A percentile compares a stretch with the other conserved stretches of the same genome.
Conservation (phyloP, 345 rosid genomes). For the Mercurialis annua region DNA sequence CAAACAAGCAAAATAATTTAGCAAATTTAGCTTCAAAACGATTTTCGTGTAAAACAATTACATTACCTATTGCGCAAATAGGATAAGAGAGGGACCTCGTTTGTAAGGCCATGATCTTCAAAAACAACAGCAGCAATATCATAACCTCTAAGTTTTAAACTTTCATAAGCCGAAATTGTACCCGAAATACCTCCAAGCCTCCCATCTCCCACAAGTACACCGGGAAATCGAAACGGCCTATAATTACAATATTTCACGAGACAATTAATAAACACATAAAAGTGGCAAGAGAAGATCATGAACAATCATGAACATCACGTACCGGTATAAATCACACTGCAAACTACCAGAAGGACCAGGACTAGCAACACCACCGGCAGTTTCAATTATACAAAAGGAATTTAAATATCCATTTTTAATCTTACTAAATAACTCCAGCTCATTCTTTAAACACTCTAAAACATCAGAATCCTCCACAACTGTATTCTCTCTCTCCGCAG, state of each 20-base stretch:
- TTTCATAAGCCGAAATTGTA: conserved; percentile 91
- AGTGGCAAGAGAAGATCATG: background rate
- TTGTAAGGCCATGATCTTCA: conserved; percentile 86
- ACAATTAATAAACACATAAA: background rate
- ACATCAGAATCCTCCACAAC: conserved; percentile 46
- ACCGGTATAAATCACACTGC: conserved; percentile 91
- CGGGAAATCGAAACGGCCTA: conserved; percentile 93
- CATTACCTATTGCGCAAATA: conserved; percentile 72
- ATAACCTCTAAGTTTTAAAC: conserved; percentile 73
- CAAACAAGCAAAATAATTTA: background rate
- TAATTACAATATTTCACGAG: conserved; percentile 6
- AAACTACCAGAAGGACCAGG: conserved; percentile 89
- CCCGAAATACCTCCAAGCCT: conserved; percentile 90
- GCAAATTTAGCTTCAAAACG: too few species aligned
- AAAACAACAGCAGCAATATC: conserved; percentile 77
- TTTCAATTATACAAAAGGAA: conserved; percentile 67
- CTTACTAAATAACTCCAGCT: conserved; percentile 26
- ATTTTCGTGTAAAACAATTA: background rate
- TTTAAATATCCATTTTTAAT: conserved; percentile 21
- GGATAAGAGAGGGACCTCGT: conserved; percentile 62
- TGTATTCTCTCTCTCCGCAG: conserved; percentile 66
- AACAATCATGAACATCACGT: too few species aligned
- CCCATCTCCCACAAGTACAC: conserved; percentile 94
- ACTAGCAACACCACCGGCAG: conserved; percentile 96
- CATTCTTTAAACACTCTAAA: conserved; percentile 43